Base-by-base conservation (phyloP, 2,329 filamentous ascomycete genomes). In the Pseudogymnoascus sp. region DNA sequence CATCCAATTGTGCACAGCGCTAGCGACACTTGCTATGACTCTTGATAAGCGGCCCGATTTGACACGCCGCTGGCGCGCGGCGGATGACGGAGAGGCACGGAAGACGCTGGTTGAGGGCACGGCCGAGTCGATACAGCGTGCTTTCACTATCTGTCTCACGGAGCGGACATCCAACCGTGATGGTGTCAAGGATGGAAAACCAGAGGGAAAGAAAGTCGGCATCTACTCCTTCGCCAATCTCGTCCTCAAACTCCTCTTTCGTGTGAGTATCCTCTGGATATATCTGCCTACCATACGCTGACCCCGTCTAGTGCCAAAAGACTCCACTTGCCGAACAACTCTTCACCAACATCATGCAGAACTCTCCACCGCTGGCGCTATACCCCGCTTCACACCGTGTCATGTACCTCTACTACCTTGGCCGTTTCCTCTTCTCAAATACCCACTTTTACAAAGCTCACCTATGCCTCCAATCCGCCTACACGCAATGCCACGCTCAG, bases 141-240 rank as follows among this genome's bases (percentile, higher is more conserved):
- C 93, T 22, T 96, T 97, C 72, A 95, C 91, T 10, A 91, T 91
- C 40, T 97, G 93, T 67, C 78, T 96, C 35, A 92, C 89, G 3
- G 92, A 96, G 72, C 84, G 91, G 59, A 88, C 85, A 1, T 86
- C 86, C 16, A 85, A 83, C 26, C 80, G 85, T 11, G 78, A 79
- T 12, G 80, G 81, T 0, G 75, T 83, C 26, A 74, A 72, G 63
- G 83, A 83, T 68, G 86, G 85, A 19, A 84, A 81, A 65, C 91
- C 91, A 0, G 89, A 93, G 70, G 91, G 92, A 62, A 96, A 93
- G 73, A 91, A 93, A 72, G 78, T 89, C 10, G 93, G 91, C 46
- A 92, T 97, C 66, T 97, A 97, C 77, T 87, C 90, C 64, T 92
- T 96, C 76, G 93, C 92, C 65, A 97, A 97, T 72, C 83, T 96